A percentile compares a stretch with the other conserved stretches of the same genome.
phyloP scores from a whole-genome alignment of 2,329 filamentous ascomycete genomes.

The Talaromyces sp. region DNA sequence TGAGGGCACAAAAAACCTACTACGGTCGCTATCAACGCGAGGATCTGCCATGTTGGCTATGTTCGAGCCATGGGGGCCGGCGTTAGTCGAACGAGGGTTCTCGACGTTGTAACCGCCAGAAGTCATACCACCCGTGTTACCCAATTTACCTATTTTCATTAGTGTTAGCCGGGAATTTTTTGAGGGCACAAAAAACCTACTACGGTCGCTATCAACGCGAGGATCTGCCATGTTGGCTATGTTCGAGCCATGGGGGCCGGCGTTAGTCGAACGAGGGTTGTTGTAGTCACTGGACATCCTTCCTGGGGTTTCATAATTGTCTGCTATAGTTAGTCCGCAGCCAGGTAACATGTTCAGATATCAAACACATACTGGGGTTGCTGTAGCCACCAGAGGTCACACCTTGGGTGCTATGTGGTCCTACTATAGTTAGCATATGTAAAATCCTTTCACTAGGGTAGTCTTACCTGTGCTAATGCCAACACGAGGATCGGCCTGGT shows the following conservation, averaged over 20 bases:
- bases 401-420: conserved; percentile 15
- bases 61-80: conserved; percentile 34
- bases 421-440: conserved; percentile 2
- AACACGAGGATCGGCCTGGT: conserved; percentile 30
- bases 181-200: conserved; percentile 1
- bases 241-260: conserved; percentile 34
- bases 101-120: neutral
- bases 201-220: conserved; percentile 37
- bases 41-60: conserved; percentile 27
- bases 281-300: conserved; percentile 5
- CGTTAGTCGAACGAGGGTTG: conserved; percentile 21
- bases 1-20: conserved; percentile 1
- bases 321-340: neutral
- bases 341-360: neutral
- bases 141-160: conserved; percentile 19
- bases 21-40: conserved; percentile 37
- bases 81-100: conserved; percentile 21
- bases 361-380: conserved; percentile 7
- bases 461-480: conserved; percentile 21
- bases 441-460: neutral
- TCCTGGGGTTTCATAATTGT: neutral
- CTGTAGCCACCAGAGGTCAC: conserved; percentile 5
- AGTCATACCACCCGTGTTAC: conserved; percentile 2
- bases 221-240: conserved; percentile 27
- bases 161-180: neutral